Evolutionary conservation across 371 early-diverging fungal species (phyloP).

Genomic region (Circinella minor): DNA sequence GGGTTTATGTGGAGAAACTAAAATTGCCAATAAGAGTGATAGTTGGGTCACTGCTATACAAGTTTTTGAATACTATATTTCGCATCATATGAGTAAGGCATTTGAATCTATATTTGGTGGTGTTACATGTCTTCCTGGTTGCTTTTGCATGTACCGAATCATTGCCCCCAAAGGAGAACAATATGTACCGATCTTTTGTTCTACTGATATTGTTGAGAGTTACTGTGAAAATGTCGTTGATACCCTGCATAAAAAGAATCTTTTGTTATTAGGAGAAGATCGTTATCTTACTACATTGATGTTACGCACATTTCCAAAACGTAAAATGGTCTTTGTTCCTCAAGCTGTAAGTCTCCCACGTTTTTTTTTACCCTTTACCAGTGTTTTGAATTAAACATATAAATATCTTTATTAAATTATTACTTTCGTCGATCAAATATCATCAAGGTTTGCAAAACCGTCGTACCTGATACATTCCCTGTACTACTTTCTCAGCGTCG

Average conservation of each 20-base stretch:
- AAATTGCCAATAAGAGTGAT: conserved; percentile 83
- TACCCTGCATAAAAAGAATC: conserved; percentile 96
- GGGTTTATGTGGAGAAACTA: conserved; percentile 90
- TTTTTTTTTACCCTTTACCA: too few relatives aligned
- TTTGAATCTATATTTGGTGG: conserved; percentile 97
- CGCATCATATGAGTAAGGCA: conserved; percentile 93
- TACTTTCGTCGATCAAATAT: too few relatives aligned
- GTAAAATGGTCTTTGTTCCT: conserved; percentile 93
- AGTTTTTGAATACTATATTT: conserved; percentile 98
- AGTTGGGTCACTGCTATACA: conserved; percentile 94
- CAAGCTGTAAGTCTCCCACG: conserved; percentile 64
- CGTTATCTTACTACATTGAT: conserved; percentile 95
- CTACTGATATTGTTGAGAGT: conserved; percentile 85
- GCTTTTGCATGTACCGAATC: conserved; percentile 97
- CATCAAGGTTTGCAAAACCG: conserved; percentile 81
- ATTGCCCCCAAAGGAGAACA: conserved; percentile 74
- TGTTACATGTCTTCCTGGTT: conserved; percentile 97
- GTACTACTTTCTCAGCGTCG: conserved; percentile 93
- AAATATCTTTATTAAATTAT: too few relatives aligned
- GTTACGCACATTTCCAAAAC: conserved; percentile 90
- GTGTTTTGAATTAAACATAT: too few relatives aligned
- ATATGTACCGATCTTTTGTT: conserved; percentile 76
- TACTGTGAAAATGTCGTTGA: conserved; percentile 92
- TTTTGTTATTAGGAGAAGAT: conserved; percentile 94
- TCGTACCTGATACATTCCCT: conserved; percentile 90